These are phyloP conservation scores for Herpetospermum pedunculosum DNA, from an alignment of 306 rosid species.

Conservation along the genomic window DNA sequence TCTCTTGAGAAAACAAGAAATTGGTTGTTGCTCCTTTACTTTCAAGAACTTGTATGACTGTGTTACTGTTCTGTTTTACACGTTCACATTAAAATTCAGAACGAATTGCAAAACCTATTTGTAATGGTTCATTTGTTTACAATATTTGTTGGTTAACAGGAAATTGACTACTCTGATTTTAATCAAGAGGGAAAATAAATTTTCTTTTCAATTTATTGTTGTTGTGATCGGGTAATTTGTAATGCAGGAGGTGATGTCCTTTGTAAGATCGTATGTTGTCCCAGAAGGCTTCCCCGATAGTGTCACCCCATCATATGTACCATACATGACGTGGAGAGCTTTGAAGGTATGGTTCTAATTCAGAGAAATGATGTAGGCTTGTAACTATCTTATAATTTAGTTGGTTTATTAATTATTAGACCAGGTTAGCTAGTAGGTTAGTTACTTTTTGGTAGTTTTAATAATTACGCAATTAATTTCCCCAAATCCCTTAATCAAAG, in stretches of 20 bases:
- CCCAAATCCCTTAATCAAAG: not conserved
- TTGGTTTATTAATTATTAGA: not conserved
- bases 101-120: not conserved
- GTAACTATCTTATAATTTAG: not conserved
- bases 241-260: slow-evolving; percentile 61
- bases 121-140: not conserved
- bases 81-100: not conserved
- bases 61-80: not conserved
- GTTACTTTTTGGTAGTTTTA: not conserved
- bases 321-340: slow-evolving; percentile 97
- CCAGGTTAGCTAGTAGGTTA: not conserved
- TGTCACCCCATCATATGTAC: slow-evolving; percentile 83
- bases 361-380: not conserved
- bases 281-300: slow-evolving; percentile 93
- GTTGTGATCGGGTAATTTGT: not conserved
- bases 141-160: not conserved
- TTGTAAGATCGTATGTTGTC: slow-evolving; percentile 81
- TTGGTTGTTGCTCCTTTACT: not conserved
- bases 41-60: not conserved
- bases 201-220: not conserved
- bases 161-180: not conserved
- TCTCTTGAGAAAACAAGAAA: not conserved
- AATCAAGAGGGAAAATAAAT: not conserved
- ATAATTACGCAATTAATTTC: not conserved
- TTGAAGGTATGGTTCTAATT: slow-evolving; percentile 45